Percentiles rank a stretch among this genome's conserved stretches.
Evolutionary conservation across 495 filamentous ascomycete genomes (phyloP).

Genomic region (Neurospora sp.): DNA sequence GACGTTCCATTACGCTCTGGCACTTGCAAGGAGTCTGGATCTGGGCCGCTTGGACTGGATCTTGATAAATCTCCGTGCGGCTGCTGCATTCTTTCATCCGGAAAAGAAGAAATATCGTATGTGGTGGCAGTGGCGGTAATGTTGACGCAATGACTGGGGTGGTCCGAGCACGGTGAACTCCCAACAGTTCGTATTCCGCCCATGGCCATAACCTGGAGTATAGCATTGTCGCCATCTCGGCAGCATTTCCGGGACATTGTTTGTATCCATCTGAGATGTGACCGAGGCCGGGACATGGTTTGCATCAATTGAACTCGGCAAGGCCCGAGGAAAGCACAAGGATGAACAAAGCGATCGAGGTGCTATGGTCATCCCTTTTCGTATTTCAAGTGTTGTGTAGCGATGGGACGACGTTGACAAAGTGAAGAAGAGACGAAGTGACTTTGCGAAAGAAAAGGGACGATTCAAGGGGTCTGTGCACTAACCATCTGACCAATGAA

Average conservation of each 20-base stretch:
- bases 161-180: neutral
- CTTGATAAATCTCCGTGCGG: neutral
- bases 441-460: neutral
- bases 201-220: neutral
- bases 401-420: neutral
- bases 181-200: neutral
- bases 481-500: neutral
- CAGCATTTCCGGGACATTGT: neutral
- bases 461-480: neutral
- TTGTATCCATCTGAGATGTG: neutral
- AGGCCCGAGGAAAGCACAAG: neutral
- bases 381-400: neutral
- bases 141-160: too few species aligned
- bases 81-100: neutral
- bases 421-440: neutral
- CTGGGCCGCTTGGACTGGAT: neutral
- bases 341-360: neutral
- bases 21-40: neutral
- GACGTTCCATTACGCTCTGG: conserved; percentile 18
- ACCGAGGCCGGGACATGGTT: neutral
- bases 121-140: too few species aligned
- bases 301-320: neutral
- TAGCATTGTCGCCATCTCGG: neutral
- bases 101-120: neutral
- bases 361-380: neutral